Conservation (phyloP, 129 eudicot genomes). For the Arctium lappa region DNA sequence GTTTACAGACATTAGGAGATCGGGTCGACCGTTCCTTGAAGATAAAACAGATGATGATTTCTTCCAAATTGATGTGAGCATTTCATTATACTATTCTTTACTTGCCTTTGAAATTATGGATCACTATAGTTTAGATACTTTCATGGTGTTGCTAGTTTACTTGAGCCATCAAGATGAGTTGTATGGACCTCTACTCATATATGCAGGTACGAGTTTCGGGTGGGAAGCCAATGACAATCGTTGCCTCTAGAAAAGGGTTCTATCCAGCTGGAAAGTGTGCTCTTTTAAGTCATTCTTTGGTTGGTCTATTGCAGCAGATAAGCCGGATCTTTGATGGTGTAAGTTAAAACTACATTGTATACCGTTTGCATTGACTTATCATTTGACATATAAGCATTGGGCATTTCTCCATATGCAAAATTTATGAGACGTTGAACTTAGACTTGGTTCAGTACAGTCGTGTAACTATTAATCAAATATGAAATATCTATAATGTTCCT, state of each 20-base stretch:
- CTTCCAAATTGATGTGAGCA: constrained; percentile 86
- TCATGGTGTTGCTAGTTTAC: neutral
- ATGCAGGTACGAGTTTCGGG: constrained; percentile 77
- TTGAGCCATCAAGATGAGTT: neutral
- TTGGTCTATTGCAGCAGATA: constrained; percentile 71
- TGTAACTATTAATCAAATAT: too few relatives aligned
- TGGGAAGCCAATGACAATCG: constrained; percentile 89
- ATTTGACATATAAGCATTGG: too few relatives aligned
- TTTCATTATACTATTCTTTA: constrained; percentile 12
- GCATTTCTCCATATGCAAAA: too few relatives aligned
- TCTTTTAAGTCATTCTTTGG: constrained; percentile 71
- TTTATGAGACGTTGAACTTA: too few relatives aligned
- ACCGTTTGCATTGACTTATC: too few relatives aligned
- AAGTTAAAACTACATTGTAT: constrained; percentile 19
- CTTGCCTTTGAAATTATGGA: constrained; percentile 11
- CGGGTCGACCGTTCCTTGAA: constrained; percentile 82
- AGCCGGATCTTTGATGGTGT: constrained; percentile 82
- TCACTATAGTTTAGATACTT: neutral
- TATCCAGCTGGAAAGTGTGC: constrained; percentile 75
- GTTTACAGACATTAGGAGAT: constrained; percentile 83
- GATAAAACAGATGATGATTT: constrained; percentile 86
- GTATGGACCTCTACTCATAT: constrained; percentile 5
- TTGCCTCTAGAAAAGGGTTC: constrained; percentile 76
- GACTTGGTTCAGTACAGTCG: too few relatives aligned
- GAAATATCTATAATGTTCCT: too few relatives aligned